Percentiles rank a stretch among this genome's conserved stretches.
Conservation (phyloP, 371 early-diverging fungal genomes). For the Apophysomyces elegans region DNA sequence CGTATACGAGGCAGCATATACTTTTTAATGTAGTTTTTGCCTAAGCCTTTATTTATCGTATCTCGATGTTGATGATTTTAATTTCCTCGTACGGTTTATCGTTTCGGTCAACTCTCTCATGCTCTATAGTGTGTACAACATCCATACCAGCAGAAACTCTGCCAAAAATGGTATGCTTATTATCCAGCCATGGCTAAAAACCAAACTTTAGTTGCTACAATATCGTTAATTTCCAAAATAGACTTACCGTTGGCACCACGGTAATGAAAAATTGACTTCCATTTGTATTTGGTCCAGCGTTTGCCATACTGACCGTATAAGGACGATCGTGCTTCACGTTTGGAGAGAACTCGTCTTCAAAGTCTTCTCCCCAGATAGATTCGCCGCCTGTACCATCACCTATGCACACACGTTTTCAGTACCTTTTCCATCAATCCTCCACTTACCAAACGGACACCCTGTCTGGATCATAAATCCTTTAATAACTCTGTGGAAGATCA, state of each 20-base stretch:
- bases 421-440: background rate
- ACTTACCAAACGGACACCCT: conserved; percentile 76
- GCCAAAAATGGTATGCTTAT: conserved; percentile 98
- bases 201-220: background rate
- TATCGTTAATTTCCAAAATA: background rate
- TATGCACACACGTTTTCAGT: conserved; percentile 8
- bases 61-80: conserved; percentile 71
- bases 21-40: background rate
- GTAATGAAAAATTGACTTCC: conserved; percentile 99
- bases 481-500: conserved; percentile 92
- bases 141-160: conserved; percentile 94
- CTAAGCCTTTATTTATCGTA: conserved; percentile 49
- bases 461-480: conserved; percentile 92
- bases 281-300: conserved; percentile 93
- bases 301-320: conserved; percentile 97
- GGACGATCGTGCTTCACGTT: conserved; percentile 87
- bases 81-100: conserved; percentile 83
- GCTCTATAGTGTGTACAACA: conserved; percentile 90
- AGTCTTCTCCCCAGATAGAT: conserved; percentile 92
- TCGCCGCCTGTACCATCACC: conserved; percentile 97
- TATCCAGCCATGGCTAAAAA: conserved; percentile 89
- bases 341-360: conserved; percentile 93
- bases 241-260: conserved; percentile 78
- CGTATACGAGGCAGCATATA: background rate
- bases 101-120: conserved; percentile 71